Evolutionary conservation across 768 basidiomycete species (phyloP), one percentile per base, ranked within the genome.

Genomic region (Collybia sp.): DNA sequence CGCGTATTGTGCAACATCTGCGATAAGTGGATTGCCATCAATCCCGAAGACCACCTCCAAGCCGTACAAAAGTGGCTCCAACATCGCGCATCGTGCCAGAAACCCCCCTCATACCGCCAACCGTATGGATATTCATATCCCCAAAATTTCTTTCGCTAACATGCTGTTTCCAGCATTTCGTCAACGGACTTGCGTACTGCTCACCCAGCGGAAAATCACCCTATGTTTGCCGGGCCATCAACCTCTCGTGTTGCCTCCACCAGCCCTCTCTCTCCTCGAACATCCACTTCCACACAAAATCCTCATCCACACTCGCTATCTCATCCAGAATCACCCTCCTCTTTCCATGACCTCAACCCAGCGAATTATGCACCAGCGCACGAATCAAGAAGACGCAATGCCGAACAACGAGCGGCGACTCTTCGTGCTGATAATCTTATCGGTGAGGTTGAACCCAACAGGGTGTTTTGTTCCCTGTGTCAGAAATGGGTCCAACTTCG

Each of bases 401-500:
- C 88, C 15, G 88, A 89, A 56, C 85, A 89, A 62, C 80, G 88
- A 25, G 85, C 83, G 0, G 83, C 83, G 9, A 78, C 79, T 1
- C 72, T 91, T 31, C 72, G 82, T 5, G 76, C 80, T 1, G 88
- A 91, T 61, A 56, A 65, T 0, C 69, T 87, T 6, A 76, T 88
- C 44, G 75, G 73, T 15, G 73, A 79, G 45, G 88, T 90, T 30
- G 86, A 89, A 55, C 82, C 85, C 0, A 83, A 83, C 53, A 63
- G 81, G 20, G 85, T 89, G 0, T 87, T 88, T 53, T 91, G 88
- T 57, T 69, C 72, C 2, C 62, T 89, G 1, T 91, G 88, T 58
- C 71, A 76, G 56, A 88, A 89, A 62, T 90, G 88, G 88, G 85
- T 90, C 1, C 88, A 89, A 61, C 71, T 90, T 15, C 63, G 88